phyloP scores from a whole-genome alignment of 495 filamentous ascomycete species.

The Trichocladium uniseriatum region DNA sequence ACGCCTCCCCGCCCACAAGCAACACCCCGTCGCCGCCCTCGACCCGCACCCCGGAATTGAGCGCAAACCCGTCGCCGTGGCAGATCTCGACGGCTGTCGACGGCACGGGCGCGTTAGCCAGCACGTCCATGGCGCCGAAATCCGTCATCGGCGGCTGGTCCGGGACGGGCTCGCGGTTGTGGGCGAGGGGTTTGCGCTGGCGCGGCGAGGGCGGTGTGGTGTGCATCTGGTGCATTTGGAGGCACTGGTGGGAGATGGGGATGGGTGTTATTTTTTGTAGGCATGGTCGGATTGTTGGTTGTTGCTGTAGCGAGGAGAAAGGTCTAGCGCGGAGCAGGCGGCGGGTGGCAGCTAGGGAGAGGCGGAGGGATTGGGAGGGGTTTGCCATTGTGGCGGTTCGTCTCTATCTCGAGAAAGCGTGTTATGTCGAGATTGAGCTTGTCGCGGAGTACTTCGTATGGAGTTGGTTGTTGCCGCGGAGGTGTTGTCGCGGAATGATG shows the following conservation, averaged over 20 bases:
- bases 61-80: slow-evolving; percentile 63
- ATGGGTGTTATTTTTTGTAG: not conserved
- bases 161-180: slow-evolving; percentile 18
- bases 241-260: not conserved
- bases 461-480: too few relatives aligned
- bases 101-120: slow-evolving; percentile 65
- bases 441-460: not conserved
- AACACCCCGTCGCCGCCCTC: slow-evolving; percentile 57
- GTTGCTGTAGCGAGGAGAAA: not conserved
- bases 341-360: not conserved
- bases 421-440: not conserved
- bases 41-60: slow-evolving; percentile 68
- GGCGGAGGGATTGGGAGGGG: slow-evolving; percentile 1
- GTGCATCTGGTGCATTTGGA: not conserved
- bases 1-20: slow-evolving; percentile 76
- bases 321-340: slow-evolving; percentile 2
- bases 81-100: slow-evolving; percentile 76
- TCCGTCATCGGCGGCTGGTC: slow-evolving; percentile 48
- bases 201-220: not conserved
- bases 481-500: too few relatives aligned
- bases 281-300: not conserved
- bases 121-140: slow-evolving; percentile 65
- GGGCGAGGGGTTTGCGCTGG: slow-evolving; percentile 7
- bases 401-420: too few relatives aligned
- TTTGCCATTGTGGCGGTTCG: slow-evolving; percentile 3